These are phyloP conservation scores for Apophysomyces variabilis DNA, from an alignment of 371 early-diverging fungal genomes.

Conservation along the genomic window DNA sequence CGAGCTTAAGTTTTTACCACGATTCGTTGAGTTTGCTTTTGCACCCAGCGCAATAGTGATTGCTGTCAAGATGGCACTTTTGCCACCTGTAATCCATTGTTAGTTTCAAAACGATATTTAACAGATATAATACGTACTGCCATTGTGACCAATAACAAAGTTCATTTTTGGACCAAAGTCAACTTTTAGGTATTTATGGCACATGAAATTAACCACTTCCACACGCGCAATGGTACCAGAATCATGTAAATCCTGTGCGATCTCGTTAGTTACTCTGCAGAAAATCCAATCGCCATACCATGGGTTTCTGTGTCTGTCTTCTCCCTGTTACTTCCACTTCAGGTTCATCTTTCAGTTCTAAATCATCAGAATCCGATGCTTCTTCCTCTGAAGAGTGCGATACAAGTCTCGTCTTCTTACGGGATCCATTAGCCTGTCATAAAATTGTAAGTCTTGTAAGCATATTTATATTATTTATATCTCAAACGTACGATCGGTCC, in stretches of 20 bases:
- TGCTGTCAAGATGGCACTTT: conserved; percentile 94
- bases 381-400: not conserved
- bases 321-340: not conserved
- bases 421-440: not conserved
- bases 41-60: conserved; percentile 92
- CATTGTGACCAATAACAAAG: conserved; percentile 96
- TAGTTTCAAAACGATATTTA: not conserved
- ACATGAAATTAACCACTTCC: conserved; percentile 93
- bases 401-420: not conserved
- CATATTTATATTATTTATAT: not conserved
- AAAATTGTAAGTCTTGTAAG: not conserved
- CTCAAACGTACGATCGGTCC: not conserved
- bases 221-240: conserved; percentile 82
- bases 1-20: conserved; percentile 77
- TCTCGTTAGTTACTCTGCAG: not conserved
- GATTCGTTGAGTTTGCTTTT: conserved; percentile 84
- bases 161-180: conserved; percentile 89
- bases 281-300: not conserved
- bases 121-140: conserved; percentile 59
- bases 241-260: conserved; percentile 45
- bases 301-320: not conserved
- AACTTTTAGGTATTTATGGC: conserved; percentile 82
- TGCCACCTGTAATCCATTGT: conserved; percentile 67
- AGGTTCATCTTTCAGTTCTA: not conserved
- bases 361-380: conserved; percentile 1